Base-by-base conservation (phyloP, 192 early-diverging fungal genomes). In the Coemansia sp. region DNA sequence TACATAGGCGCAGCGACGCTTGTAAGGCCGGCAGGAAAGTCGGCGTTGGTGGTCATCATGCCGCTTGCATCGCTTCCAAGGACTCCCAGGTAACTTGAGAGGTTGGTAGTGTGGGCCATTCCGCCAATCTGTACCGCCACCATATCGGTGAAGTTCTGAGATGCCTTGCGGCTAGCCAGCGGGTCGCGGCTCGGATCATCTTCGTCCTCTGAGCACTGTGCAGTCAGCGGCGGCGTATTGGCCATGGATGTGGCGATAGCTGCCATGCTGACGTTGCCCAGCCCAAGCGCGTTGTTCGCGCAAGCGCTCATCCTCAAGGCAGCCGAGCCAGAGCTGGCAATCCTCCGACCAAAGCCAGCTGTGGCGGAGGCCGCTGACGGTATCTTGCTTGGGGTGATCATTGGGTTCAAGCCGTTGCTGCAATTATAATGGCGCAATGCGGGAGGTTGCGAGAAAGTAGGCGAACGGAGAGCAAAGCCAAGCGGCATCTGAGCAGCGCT, bases 141-240 rank as follows among this genome's bases (percentile, higher is more conserved):
- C 36, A 67, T 35, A 0, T 41, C 56, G 15, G 68, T 53, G 60
- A 73, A 66, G 56, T 59, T 69, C n/a, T 73, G 75, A n/a, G 67
- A 64, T 35, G 58, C 6, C 56, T 70, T 70, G 61, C 64, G 64
- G 58, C 36, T 14, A 21, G 30, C 45, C 57, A 59, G 10, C 8
- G 24, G 24, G 10, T 60, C 68, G 14, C 77, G 63, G 57, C 36
- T 59, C 6, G 35, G 57, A 21, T 75, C 78, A 1, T 81, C 78
- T 43, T 76, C 78, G 61, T 82, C 79, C 58, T 82, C 79, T 0
- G 74, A 71, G 68, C 71, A 73, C 58, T 52, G 72, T 16, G 77
- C 77, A 8, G 77, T 79, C 35, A 82, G 59, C 44, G 79, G 71
- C 60, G 71, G 71, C 24, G 79, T 72, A 35, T 72, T 64, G 9